Conservation (phyloP, 2,329 filamentous ascomycete species). For the Aspergillus viridinutans region DNA sequence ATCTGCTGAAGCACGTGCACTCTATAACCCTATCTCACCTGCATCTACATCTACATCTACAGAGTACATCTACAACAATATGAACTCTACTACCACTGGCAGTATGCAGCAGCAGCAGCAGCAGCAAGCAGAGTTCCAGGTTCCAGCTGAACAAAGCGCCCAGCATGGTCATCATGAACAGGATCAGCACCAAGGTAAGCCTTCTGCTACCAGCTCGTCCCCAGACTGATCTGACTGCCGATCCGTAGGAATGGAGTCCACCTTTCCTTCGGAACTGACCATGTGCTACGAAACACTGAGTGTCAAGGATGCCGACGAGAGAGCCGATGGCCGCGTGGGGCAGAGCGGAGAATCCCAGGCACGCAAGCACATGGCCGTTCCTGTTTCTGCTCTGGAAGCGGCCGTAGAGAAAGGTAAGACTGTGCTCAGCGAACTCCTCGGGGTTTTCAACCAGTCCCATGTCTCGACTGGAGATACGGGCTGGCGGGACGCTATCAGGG, state of each 20-base stretch:
- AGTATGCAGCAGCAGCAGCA: no score
- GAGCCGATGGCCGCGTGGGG: neutral
- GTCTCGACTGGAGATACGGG: neutral
- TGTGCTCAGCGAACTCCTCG: neutral
- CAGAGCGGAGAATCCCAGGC: slow-evolving; percentile 35
- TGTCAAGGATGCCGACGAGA: neutral
- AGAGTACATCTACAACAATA: no score
- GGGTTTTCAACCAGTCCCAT: neutral
- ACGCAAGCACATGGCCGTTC: no score
- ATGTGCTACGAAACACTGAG: neutral
- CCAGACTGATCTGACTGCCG: neutral
- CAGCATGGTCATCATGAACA: neutral
- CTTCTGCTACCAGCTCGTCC: neutral
- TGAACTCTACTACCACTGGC: no score
- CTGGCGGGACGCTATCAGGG: slow-evolving; percentile 1
- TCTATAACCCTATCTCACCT: no score
- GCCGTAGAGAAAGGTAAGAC: neutral
- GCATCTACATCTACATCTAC: no score
- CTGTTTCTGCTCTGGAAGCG: slow-evolving; percentile 28
- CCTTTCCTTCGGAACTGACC: neutral
- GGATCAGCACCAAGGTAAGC: neutral
- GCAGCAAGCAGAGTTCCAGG: neutral
- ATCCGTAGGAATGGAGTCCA: neutral
- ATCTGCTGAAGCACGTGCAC: no score
- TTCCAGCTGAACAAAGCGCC: neutral